phyloP scores from a whole-genome alignment of 495 filamentous ascomycete genomes.

The Neurospora sp. region DNA sequence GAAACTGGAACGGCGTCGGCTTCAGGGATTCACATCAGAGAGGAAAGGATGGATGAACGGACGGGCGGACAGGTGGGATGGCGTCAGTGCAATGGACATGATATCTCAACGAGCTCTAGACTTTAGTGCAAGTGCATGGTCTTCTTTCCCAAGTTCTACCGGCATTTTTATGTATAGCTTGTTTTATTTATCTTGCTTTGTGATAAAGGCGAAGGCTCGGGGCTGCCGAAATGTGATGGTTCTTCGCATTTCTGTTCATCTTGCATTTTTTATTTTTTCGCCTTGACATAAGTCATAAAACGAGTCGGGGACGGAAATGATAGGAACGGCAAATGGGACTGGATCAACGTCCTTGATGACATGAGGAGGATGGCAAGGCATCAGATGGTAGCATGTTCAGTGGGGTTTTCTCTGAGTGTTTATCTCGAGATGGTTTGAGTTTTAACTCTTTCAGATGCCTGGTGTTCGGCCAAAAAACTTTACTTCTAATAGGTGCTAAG shows the following conservation, averaged over 20 bases:
- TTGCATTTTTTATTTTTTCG: neutral
- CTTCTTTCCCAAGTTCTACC: neutral
- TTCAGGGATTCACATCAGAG: neutral
- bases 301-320: neutral
- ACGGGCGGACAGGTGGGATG: neutral
- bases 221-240: neutral
- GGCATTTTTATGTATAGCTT: neutral
- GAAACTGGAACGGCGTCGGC: neutral
- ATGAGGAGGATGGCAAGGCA: neutral
- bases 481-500: neutral
- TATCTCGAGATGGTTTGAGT: neutral
- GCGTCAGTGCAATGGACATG: neutral
- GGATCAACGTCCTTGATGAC: neutral
- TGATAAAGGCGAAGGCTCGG: neutral
- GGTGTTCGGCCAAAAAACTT: neutral
- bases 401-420: neutral
- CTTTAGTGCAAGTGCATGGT: neutral
- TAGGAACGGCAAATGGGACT: neutral
- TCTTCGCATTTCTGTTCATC: neutral
- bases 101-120: neutral
- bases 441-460: neutral
- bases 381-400: neutral
- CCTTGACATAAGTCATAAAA: neutral
- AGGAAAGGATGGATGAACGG: neutral
- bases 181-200: neutral